Evolutionary conservation across 2,329 filamentous ascomycete species (phyloP).

Genomic region (Rutstroemia sydowiana): DNA sequence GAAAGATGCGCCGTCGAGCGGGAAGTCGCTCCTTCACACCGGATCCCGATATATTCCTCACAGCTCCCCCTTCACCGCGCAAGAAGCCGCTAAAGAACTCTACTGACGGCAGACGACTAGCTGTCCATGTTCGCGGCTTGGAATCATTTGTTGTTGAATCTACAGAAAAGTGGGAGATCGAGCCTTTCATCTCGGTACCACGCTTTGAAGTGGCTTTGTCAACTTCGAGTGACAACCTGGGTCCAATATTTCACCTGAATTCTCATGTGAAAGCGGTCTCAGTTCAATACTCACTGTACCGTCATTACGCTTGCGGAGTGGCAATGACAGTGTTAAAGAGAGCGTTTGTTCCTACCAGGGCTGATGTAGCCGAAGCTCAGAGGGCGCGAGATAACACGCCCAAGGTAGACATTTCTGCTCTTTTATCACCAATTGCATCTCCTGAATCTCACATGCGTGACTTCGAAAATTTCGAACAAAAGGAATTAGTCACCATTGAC

Average conservation of each 20-base stretch:
- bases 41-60: slow-evolving; percentile 55
- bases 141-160: slow-evolving; percentile 90
- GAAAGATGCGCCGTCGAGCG: slow-evolving; percentile 56
- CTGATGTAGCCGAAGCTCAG: slow-evolving; percentile 37
- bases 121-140: slow-evolving; percentile 72
- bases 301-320: slow-evolving; percentile 83
- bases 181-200: slow-evolving; percentile 81
- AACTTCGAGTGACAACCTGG: slow-evolving; percentile 78
- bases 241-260: slow-evolving; percentile 81
- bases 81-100: slow-evolving; percentile 43
- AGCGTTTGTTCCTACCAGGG: slow-evolving; percentile 53
- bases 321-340: slow-evolving; percentile 68
- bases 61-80: slow-evolving; percentile 42
- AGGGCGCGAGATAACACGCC: slow-evolving; percentile 27
- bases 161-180: slow-evolving; percentile 72
- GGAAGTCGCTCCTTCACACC: slow-evolving; percentile 62
- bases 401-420: slow-evolving; percentile 11
- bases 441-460: slow-evolving; percentile 14
- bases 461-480: slow-evolving; percentile 16
- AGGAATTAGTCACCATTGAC: slow-evolving; percentile 74
- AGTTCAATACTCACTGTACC: slow-evolving; percentile 85
- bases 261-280: slow-evolving; percentile 72
- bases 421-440: slow-evolving; percentile 25
- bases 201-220: slow-evolving; percentile 81
- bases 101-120: slow-evolving; percentile 74